Evolutionary conservation across 495 filamentous ascomycete genomes (phyloP), one percentile per base, ranked within the genome.

Genomic region (Xylaria nigripes): DNA sequence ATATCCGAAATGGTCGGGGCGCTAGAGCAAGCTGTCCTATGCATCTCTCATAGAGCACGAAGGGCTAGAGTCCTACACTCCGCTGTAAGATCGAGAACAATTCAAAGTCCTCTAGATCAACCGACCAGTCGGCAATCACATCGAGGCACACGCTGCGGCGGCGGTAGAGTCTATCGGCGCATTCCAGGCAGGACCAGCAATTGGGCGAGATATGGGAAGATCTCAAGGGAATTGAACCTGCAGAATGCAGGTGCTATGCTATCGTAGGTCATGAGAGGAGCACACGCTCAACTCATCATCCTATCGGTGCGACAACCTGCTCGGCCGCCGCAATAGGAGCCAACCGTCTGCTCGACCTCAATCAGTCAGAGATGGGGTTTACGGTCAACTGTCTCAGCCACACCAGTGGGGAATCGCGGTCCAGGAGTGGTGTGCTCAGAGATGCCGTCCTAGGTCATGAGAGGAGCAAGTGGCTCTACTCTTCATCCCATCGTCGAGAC

Each of bases 391-490:
- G 53, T 38, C 53, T 49, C 24, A 7, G 53, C 45, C 25, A 9
- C 25, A 29, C 25, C 25, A 9, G 25, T 29, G 9, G 25, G 9
- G 3, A 32, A 15, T 44, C 51, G 51, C 38, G 45, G 52, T 25
- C 44, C 45, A 25, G 1, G 34, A 36, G 45, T 41, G 52, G 34
- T 48, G 45, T 55, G 53, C 36, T 40, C 32, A 2, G 45, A 32
- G 36, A 16, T 45, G 53, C 53, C 38, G 40, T 55, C 45, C 18
- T 44, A 40, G 46, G 53, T 45, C 53, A 55, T 45, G 53, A 43
- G 53, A 50, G 53, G 45, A 55, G 53, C 53, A 46, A 49, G 43
- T 4, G 45, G 29, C 53, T 55, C 53, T 13, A 55, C 53, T 51
- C 54, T 47, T 40, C 48, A 51, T 51, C 54, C 48, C 30, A 25